A percentile compares a stretch with the other conserved stretches of the same genome.
These are phyloP conservation scores for Chalara sp. DNA, from an alignment of 2,329 filamentous ascomycete species.

Conservation along the genomic window DNA sequence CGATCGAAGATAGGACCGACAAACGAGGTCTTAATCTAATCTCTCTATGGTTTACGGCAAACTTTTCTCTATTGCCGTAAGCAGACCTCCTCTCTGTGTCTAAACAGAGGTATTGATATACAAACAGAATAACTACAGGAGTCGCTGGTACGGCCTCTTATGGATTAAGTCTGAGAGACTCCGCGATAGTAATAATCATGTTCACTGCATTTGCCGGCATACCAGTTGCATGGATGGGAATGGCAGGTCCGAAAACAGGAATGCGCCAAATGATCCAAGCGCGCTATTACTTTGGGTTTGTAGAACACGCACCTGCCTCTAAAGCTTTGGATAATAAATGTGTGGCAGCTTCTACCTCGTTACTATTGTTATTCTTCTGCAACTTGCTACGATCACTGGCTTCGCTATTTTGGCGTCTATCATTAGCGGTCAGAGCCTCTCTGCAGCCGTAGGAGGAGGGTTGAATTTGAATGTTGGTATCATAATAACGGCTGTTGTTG, in stretches of 20 bases:
- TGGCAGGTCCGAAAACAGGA: slow-evolving; percentile 53
- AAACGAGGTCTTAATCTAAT: not conserved
- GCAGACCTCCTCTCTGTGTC: not conserved
- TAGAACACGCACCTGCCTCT: too few relatives aligned
- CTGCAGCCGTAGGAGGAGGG: slow-evolving; percentile 41
- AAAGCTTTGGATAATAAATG: not conserved
- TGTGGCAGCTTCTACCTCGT: slow-evolving; percentile 47
- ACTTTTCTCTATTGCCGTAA: not conserved
- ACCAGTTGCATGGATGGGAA: slow-evolving; percentile 49
- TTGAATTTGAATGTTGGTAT: slow-evolving; percentile 51
- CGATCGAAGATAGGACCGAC: not conserved
- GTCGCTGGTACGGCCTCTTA: slow-evolving; percentile 51
- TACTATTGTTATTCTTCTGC: slow-evolving; percentile 53
- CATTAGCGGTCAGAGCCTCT: slow-evolving; percentile 52
- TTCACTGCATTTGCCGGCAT: slow-evolving; percentile 50
- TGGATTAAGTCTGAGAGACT: slow-evolving; percentile 45
- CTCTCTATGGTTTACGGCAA: not conserved
- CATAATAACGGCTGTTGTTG: slow-evolving; percentile 50
- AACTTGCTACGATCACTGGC: slow-evolving; percentile 54
- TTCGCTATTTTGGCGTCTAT: slow-evolving; percentile 57
- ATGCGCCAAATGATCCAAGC: slow-evolving; percentile 62
- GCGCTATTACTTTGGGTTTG: slow-evolving; percentile 55
- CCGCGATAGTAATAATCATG: slow-evolving; percentile 53
- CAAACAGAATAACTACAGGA: slow-evolving; percentile 37
- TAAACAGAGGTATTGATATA: not conserved